Base-by-base conservation (phyloP, 2,329 filamentous ascomycete genomes). In the Cladophialophora chaetospira region DNA sequence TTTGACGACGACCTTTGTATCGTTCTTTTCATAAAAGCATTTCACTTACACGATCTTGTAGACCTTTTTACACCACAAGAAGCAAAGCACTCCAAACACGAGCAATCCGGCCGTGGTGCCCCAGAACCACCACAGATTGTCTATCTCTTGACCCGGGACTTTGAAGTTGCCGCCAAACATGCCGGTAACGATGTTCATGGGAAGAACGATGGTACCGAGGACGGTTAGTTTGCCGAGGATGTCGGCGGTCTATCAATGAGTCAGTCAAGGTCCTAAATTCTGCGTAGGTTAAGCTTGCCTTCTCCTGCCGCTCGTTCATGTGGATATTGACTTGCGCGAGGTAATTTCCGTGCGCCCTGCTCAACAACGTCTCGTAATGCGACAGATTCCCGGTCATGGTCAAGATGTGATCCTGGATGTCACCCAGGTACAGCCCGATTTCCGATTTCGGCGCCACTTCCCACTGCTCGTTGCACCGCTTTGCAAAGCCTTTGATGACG, bases 271-370 rank as follows among this genome's bases (percentile, higher is more conserved):
- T 8, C 13, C n/a, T 19, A 13, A 31, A 9, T 29, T 9, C 5
- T 28, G 40, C 2, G 29, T 17, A n/a, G 19, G 15, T 6, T 13
- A 10, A n/a, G 33, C 53, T 31, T 45, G 55, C 60, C 75, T 95
- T 87, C 72, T 99, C 93, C 71, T 95, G 90, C 44, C 94, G 87
- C 77, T 97, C 93, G 73, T 97, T 97, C 93, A 97, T 97, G 68
- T 91, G 86, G 67, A 97, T 96, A 73, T 97, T 97, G 76, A 99
- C 97, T 72, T 99, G 94, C 0, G 94, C 94, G n/a, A 99, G 88
- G 71, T 99, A 99, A 71, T 97, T 99, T 69, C 86, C 89, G 69
- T 99, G 94, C 10, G 92, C 92, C 55, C 94, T 85, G 45, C 90
- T 90, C 25, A 99, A 81, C 47, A 99, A 89, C 89, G 92, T 96